Percentiles rank a stretch among this genome's conserved stretches.
These are phyloP conservation scores for Kewa caespitosa DNA, from an alignment of 179 eudicot genomes.

Conservation along the genomic window DNA sequence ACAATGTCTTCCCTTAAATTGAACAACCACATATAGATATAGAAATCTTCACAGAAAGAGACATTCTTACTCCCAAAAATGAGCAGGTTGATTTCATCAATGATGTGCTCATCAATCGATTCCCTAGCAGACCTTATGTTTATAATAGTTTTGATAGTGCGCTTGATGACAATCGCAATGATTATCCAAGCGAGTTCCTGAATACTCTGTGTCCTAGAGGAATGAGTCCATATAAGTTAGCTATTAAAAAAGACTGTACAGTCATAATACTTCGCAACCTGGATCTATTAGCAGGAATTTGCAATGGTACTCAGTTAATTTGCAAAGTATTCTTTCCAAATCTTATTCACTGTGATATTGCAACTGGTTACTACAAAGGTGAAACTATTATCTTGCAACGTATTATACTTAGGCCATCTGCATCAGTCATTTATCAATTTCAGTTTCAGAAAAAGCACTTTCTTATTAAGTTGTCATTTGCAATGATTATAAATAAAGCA, in stretches of 20 bases:
- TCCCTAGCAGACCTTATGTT: neutral
- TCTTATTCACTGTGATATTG: neutral
- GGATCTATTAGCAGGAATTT: neutral
- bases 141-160: conserved; percentile 4
- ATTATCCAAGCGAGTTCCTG: conserved; percentile 3
- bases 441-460: neutral
- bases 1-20: neutral
- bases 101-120: neutral
- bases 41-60: neutral
- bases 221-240: conserved; percentile 1
- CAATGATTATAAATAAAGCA: conserved; percentile 10
- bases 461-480: neutral
- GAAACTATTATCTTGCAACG: neutral
- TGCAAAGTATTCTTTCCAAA: neutral
- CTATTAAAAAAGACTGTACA: neutral
- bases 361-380: neutral
- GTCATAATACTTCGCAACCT: conserved; percentile 6
- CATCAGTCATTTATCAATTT: neutral
- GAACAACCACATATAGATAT: no score
- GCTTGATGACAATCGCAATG: neutral
- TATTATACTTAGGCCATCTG: neutral
- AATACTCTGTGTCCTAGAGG: conserved; percentile 12
- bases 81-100: neutral
- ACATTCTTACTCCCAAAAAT: conserved; percentile 1
- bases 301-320: conserved; percentile 13